Evolutionary conservation across 78 protist genomes (phyloP).

Genomic region (Dictyostelium capitatum): DNA sequence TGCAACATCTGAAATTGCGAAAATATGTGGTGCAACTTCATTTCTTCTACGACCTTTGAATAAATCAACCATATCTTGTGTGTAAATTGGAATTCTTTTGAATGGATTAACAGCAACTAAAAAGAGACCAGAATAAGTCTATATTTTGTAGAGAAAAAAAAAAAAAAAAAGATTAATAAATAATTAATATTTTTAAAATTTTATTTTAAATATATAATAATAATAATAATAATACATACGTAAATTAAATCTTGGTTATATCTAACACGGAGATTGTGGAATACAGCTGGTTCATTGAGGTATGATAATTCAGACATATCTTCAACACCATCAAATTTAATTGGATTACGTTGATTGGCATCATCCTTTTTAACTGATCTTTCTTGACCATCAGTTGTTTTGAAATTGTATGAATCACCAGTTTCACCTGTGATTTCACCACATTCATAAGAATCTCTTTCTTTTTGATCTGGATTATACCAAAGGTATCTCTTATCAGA

Average conservation of each 20-base stretch:
- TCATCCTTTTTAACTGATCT: conserved; percentile 78
- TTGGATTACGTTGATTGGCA: conserved; percentile 88
- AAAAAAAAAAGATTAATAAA: not conserved
- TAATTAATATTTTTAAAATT: too few relatives aligned
- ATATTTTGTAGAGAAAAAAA: not conserved
- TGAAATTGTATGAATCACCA: conserved; percentile 59
- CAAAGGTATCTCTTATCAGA: conserved; percentile 81
- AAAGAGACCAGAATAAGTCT: conserved; percentile 96
- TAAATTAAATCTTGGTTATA: conserved; percentile 91
- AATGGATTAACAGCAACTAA: conserved; percentile 96
- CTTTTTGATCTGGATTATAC: conserved; percentile 80
- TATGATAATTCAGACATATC: conserved; percentile 94
- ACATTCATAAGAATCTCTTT: conserved; percentile 71
- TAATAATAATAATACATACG: conserved; percentile 58
- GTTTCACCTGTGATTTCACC: conserved; percentile 69
- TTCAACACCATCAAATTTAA: conserved; percentile 92
- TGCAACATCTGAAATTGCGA: conserved; percentile 91
- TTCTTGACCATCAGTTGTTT: conserved; percentile 48
- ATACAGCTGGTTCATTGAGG: conserved; percentile 94
- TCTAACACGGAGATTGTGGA: conserved; percentile 91
- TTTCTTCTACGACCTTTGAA: conserved; percentile 89
- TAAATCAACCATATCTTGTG: conserved; percentile 85
- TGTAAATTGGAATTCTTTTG: conserved; percentile 92
- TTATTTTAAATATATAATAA: not conserved
- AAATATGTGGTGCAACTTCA: conserved; percentile 94